A percentile compares a stretch with the other conserved stretches of the same genome.
phyloP scores from a whole-genome alignment of 2,329 filamentous ascomycete genomes.

The Calonectria naviculata region DNA sequence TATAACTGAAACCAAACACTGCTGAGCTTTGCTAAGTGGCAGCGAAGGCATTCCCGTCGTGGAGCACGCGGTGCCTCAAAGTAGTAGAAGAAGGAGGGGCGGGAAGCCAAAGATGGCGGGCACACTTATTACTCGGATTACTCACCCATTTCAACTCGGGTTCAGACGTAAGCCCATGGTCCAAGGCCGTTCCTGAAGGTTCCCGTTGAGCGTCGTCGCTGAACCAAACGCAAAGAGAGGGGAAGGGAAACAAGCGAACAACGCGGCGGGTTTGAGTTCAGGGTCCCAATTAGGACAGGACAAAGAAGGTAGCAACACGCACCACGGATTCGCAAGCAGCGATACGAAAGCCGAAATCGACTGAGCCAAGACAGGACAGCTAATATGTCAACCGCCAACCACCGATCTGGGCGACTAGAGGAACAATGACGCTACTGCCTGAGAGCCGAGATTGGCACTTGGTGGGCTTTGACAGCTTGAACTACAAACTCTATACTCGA shows the following conservation, averaged over 20 bases:
- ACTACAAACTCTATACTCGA: constrained; percentile 13
- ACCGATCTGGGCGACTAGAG: not conserved
- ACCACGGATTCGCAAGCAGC: not conserved
- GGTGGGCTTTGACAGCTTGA: constrained; percentile 1
- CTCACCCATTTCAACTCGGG: constrained; percentile 50
- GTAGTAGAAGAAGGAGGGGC: constrained; percentile 34
- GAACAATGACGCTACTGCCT: constrained; percentile 26
- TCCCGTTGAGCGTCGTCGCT: constrained; percentile 31
- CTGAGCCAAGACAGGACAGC: not conserved
- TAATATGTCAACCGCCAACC: not conserved
- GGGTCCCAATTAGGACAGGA: not conserved
- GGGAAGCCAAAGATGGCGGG: constrained; percentile 25
- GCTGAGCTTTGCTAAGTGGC: constrained; percentile 12
- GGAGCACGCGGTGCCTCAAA: constrained; percentile 23
- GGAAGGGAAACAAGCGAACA: constrained; percentile 12
- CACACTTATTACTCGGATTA: constrained; percentile 37
- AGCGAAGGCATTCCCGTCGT: constrained; percentile 40
- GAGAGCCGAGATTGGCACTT: constrained; percentile 19
- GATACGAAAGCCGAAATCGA: not conserved
- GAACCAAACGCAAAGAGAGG: constrained; percentile 7
- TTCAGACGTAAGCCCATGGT: constrained; percentile 46
- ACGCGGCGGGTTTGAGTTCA: not conserved
- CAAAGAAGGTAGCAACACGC: constrained; percentile 13
- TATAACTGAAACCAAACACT: not conserved
- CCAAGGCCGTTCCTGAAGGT: constrained; percentile 31